Base-by-base conservation (phyloP, 176 grass and related monocot genomes). In the Aegilops longissima region DNA sequence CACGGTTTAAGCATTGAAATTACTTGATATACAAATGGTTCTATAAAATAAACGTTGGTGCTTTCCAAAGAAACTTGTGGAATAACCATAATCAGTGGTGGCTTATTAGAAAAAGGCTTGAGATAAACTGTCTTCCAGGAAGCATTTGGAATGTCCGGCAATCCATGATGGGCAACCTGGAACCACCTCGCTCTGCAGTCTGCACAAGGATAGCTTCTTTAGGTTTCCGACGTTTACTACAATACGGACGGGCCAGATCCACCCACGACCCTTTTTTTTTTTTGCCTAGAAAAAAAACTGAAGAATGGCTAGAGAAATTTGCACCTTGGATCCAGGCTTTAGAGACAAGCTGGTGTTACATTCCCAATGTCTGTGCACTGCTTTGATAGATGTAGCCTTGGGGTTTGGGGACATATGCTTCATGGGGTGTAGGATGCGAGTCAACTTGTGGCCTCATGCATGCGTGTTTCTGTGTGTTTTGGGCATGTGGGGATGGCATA, bases 401-500 rank as follows among this genome's bases (percentile, higher is more conserved):
- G 87, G 80, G 76, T 88, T 89, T 95, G 90, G 61, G 81, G 52
- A 72, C 77, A 73, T 77, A 81, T 75, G 83, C 38, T 59, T 94
- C 86, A 85, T 82, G 87, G 24, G 49, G 51, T 54, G 16, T 78
- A 78, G 51, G 30, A 61, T 78, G 18, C 51, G 71, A 85, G 88
- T 88, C 94, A 91, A 92, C 86, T 89, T 66, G 73, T 71, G 78
- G 65, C 51, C 40, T 83, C 69, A 58, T 79, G 69, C 82, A 59
- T 92, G 68, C 75, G 79, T 85, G 87, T 81, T 42, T 83, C 25
- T 82, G 77, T 80, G 62, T 83, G 81, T 89, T 88, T 86, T 93
- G 79, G 76, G 79, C 89, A 95, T 88, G 87, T 90, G 93, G 71
- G 38, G 73, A 68, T 94, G 88, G 84, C 90, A 95, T 79, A 95